A percentile compares a stretch with the other conserved stretches of the same genome.
phyloP scores from a whole-genome alignment of 2,329 filamentous ascomycete species.

The Colletotrichum orbiculare region DNA sequence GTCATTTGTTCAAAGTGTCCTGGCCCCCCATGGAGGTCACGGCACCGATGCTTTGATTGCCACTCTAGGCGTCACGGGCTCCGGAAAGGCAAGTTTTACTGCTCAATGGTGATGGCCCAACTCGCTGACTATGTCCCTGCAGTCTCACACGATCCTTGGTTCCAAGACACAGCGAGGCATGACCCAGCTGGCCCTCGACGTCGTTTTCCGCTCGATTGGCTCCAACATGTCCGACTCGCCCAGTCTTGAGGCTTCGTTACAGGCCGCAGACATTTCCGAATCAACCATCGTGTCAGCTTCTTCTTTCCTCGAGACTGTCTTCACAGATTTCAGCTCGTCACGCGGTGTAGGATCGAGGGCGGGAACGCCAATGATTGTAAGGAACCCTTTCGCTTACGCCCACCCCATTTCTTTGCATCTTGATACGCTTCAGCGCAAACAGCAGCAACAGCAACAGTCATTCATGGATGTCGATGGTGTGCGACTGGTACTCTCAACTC shows the following conservation, averaged over 20 bases:
- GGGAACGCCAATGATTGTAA: constrained; percentile 76
- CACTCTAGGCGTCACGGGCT: constrained; percentile 93
- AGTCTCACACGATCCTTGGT: constrained; percentile 97
- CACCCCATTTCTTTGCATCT: constrained; percentile 32
- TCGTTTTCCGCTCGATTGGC: constrained; percentile 85
- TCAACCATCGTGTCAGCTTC: constrained; percentile 79
- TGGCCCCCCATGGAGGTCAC: constrained; percentile 77
- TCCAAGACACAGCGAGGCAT: constrained; percentile 87
- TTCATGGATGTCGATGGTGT: constrained; percentile 56
- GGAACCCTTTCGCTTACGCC: constrained; percentile 48
- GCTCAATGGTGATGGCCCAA: background rate
- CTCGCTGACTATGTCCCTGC: constrained; percentile 19
- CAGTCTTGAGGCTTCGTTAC: constrained; percentile 77
- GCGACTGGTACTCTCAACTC: constrained; percentile 51
- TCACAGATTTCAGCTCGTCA: constrained; percentile 71
- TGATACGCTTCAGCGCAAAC: constrained; percentile 34
- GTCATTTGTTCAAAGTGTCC: constrained; percentile 81
- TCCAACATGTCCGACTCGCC: constrained; percentile 73
- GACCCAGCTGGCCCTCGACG: constrained; percentile 90
- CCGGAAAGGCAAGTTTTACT: constrained; percentile 74
- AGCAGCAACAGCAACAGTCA: constrained; percentile 39
- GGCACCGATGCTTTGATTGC: constrained; percentile 91
- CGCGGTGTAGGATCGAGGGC: constrained; percentile 72
- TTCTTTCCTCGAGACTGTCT: constrained; percentile 82
- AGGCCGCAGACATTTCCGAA: constrained; percentile 83